phyloP scores from a whole-genome alignment of 1,139 yeast species.

The Eremothecium sinecaudum region DNA sequence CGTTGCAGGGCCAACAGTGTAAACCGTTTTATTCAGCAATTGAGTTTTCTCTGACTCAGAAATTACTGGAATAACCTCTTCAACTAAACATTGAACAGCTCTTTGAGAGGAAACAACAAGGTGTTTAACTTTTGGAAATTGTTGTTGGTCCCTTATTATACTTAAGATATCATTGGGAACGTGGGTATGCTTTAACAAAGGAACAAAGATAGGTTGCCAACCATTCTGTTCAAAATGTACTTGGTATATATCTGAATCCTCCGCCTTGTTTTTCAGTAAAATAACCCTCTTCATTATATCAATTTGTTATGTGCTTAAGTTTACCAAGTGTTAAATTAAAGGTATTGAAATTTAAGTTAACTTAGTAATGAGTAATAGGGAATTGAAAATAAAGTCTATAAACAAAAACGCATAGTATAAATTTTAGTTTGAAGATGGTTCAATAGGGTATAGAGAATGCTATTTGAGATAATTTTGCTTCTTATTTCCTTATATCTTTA shows the following conservation, averaged over 20 bases:
- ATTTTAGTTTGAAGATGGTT: too few relatives aligned
- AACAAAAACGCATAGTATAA: too few relatives aligned
- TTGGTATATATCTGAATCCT: constrained; percentile 57
- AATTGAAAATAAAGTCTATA: too few relatives aligned
- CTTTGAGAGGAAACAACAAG: constrained; percentile 85
- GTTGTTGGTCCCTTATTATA: constrained; percentile 38
- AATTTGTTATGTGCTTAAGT: too few relatives aligned
- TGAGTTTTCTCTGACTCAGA: constrained; percentile 11
- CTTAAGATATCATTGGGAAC: constrained; percentile 37
- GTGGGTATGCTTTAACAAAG: constrained; percentile 57
- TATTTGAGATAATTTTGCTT: too few relatives aligned
- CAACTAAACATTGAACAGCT: constrained; percentile 71
- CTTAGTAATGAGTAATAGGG: too few relatives aligned
- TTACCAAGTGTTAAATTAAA: too few relatives aligned
- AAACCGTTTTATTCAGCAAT: constrained; percentile 46
- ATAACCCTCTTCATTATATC: constrained; percentile 19
- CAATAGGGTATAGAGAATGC: too few relatives aligned
- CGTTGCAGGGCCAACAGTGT: constrained; percentile 93
- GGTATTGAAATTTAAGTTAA: too few relatives aligned
- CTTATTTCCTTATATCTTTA: too few relatives aligned
- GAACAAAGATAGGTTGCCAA: constrained; percentile 47
- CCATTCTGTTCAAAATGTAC: constrained; percentile 32
- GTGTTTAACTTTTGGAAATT: constrained; percentile 36
- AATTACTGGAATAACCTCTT: constrained; percentile 33
- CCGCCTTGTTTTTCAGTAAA: constrained; percentile 58